Conservation (phyloP, 495 filamentous ascomycete species). For the Aspergillus wentii region DNA sequence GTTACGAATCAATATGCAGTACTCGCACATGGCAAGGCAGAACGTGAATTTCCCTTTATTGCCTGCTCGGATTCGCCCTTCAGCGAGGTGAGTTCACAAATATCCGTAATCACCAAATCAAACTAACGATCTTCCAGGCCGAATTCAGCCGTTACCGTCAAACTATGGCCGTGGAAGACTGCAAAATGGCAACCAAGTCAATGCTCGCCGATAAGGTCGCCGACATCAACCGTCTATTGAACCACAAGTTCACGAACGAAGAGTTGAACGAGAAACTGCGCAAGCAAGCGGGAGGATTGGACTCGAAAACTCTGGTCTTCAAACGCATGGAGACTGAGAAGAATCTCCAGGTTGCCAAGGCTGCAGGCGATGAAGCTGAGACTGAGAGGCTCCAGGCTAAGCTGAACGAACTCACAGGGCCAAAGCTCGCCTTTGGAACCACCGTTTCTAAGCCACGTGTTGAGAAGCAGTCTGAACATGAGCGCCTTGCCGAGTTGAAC, state of each 20-base stretch:
- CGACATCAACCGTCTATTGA: constrained; percentile 75
- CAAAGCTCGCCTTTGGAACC: constrained; percentile 65
- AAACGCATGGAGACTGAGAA: constrained; percentile 59
- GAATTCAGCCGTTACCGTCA: constrained; percentile 83
- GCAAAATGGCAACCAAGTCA: constrained; percentile 62
- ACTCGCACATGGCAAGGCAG: constrained; percentile 69
- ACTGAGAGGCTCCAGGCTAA: constrained; percentile 58
- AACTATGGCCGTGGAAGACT: constrained; percentile 63
- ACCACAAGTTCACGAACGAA: constrained; percentile 70
- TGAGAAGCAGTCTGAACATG: constrained; percentile 55
- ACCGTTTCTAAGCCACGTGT: constrained; percentile 42
- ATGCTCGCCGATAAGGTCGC: constrained; percentile 64
- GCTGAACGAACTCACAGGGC: constrained; percentile 61
- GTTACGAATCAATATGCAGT: constrained; percentile 71
- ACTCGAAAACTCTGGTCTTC: constrained; percentile 54
- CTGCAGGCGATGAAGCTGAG: constrained; percentile 55
- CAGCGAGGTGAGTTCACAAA: constrained; percentile 56
- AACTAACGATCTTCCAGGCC: constrained; percentile 44
- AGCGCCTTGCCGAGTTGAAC: constrained; percentile 73
- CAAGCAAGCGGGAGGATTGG: constrained; percentile 57
- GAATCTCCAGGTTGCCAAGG: constrained; percentile 60
- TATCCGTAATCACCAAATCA: background rate
- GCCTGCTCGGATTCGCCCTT: constrained; percentile 72
- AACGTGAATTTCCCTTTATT: constrained; percentile 77
- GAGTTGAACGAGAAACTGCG: constrained; percentile 75